Evolutionary conservation across 176 grass and related monocot species (phyloP), one percentile per base, ranked within the genome.

Genomic region (Lolium multiflorum): DNA sequence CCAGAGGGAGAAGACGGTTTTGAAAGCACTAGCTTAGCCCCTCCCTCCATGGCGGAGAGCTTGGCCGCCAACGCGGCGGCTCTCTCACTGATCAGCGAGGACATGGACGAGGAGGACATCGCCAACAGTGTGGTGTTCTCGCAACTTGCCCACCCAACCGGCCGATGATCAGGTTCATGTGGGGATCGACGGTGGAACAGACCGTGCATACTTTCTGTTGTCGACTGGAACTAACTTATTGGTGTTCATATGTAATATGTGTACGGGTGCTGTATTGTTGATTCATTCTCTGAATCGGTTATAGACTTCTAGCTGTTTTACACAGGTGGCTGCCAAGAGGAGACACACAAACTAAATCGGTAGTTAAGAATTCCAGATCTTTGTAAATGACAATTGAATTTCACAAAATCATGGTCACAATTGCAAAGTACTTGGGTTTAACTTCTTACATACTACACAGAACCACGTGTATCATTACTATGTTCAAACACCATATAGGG

Each of bases 81-180:
- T 63, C 83, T 90, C 0, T 46, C 49, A 57, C 44, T 82, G 1
- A 90, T 86, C 79, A 82, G 72, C 64, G 83, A 90, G 79, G 88
- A 90, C 28, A 90, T 86, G 78, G 88, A 90, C 78, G 88, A 90
- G 79, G 83, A 90, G 72, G 88, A 86, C 52, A 90, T 86, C 10
- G 88, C 88, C 35, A 90, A 86, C 62, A 86, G 83, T 20, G 79
- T 90, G 4, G 79, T 86, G 28, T 86, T 90, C 83, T 90, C 83
- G 21, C 88, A 90, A 65, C 79, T 90, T 46, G 63, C 85, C 3
- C 84, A 52, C 28, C 83, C 88, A 18, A 90, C 88, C 13, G 88
- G 88, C 21, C 79, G 83, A 20, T 90, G 84, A 89, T 71, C 59
- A 21, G 69, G 16, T 10, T 6, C 41, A 47, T 21, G 26, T 65